Conservation (phyloP, 208 protist species). For the Willaertia magna region DNA sequence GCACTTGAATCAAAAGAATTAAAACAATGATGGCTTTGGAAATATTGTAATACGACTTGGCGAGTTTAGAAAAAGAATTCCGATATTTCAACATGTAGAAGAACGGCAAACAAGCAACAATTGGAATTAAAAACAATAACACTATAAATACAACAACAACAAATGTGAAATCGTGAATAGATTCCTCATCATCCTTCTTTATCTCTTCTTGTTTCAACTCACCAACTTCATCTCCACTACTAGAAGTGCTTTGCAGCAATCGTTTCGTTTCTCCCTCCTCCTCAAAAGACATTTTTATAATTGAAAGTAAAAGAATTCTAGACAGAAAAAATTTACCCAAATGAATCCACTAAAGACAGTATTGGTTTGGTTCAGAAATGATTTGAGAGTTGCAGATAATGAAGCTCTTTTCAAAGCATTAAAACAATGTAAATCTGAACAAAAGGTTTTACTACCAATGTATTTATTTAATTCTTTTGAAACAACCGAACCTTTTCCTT, state of each 20-base stretch:
- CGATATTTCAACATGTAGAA: neutral
- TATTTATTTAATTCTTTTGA: neutral
- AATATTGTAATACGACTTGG: neutral
- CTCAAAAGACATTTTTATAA: no score
- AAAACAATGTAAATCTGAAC: neutral
- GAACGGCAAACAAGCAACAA: neutral
- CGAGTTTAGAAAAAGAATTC: neutral
- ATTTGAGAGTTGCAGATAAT: neutral
- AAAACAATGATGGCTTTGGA: neutral
- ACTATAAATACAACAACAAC: neutral
- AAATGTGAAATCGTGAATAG: neutral
- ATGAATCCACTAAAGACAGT: no score
- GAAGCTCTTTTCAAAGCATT: neutral
- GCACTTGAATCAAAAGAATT: neutral
- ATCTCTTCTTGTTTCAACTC: no score
- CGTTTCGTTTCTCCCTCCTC: no score
- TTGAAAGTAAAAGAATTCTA: no score
- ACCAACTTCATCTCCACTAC: no score
- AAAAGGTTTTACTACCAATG: neutral
- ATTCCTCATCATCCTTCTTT: neutral
- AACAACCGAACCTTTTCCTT: neutral
- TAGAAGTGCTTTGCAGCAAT: no score
- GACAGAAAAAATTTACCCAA: no score
- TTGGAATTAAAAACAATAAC: neutral
- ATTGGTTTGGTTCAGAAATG: constrained; percentile 11